Percentiles rank a stretch among this genome's conserved stretches.
Evolutionary conservation across 202 grass and related monocot genomes (phyloP).

Genomic region (Elaeis oleifera): DNA sequence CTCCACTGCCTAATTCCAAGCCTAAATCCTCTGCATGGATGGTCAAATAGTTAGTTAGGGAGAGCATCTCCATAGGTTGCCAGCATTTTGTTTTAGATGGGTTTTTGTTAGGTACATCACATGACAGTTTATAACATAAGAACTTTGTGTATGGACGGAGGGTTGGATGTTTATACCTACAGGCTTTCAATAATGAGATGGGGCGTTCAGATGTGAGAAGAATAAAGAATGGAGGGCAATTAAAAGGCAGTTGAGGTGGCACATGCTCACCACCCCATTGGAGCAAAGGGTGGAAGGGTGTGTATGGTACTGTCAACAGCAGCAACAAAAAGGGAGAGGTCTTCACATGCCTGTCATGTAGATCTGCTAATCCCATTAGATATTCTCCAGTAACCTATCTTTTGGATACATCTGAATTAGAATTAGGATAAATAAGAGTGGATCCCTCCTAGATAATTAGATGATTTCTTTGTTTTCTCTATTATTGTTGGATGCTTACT

Average conservation of each 20-base stretch:
- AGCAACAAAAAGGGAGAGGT: constrained; percentile 6
- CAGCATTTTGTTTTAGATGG: not conserved
- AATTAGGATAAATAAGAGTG: not conserved
- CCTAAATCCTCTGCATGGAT: no score
- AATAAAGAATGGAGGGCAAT: not conserved
- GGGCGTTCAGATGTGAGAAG: constrained; percentile 10
- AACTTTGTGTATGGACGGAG: not conserved
- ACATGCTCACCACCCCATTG: constrained; percentile 1
- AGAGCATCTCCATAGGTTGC: not conserved
- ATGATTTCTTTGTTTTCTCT: no score
- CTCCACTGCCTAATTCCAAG: no score
- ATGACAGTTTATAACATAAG: not conserved
- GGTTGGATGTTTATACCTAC: constrained; percentile 2
- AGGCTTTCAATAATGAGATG: constrained; percentile 7
- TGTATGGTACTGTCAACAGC: not conserved
- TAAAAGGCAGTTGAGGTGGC: not conserved
- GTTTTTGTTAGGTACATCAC: not conserved
- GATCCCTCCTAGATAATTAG: no score
- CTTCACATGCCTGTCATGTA: constrained; percentile 23
- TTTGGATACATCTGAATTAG: constrained; percentile 4
- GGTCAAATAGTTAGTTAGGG: no score
- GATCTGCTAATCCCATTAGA: constrained; percentile 19
- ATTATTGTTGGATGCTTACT: no score
- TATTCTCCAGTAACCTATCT: constrained; percentile 8
- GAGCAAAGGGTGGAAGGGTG: not conserved